phyloP scores from a whole-genome alignment of 257 asterid genomes.

The Scutellaria galericulata region DNA sequence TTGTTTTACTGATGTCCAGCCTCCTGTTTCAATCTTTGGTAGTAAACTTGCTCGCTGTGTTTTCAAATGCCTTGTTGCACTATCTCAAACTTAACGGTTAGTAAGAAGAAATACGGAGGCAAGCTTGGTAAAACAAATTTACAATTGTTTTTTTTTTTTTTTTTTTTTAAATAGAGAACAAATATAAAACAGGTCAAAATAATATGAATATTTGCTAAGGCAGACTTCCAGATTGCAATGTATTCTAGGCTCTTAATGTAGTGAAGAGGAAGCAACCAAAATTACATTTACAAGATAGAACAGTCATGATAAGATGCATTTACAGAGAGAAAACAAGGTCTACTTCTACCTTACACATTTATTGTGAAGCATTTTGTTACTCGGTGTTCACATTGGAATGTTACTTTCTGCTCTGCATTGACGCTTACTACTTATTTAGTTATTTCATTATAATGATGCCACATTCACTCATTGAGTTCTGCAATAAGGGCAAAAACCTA shows the following conservation, averaged over 20 bases:
- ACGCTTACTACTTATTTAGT: constrained; percentile 15
- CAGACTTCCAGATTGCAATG: not conserved
- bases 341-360: constrained; percentile 14
- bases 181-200: not conserved
- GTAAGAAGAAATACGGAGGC: constrained; percentile 10
- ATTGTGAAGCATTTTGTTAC: constrained; percentile 7
- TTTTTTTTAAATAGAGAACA: not conserved
- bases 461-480: constrained; percentile 5
- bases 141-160: not conserved
- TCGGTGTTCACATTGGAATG: not conserved
- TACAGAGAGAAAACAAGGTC: constrained; percentile 4
- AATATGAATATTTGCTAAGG: not conserved
- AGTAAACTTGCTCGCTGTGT: constrained; percentile 41
- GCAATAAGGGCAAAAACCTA: constrained; percentile 4
- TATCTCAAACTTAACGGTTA: constrained; percentile 30
- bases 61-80: constrained; percentile 41
- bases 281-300: not conserved
- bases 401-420: constrained; percentile 20
- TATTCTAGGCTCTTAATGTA: constrained; percentile 9
- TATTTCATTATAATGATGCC: not conserved
- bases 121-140: constrained; percentile 14
- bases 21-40: constrained; percentile 55
- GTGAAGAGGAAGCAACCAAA: constrained; percentile 9
- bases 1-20: constrained; percentile 78
- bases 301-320: constrained; percentile 7